These are phyloP conservation scores for Novymonas esmeraldas DNA, from an alignment of 208 protist species.

Conservation along the genomic window DNA sequence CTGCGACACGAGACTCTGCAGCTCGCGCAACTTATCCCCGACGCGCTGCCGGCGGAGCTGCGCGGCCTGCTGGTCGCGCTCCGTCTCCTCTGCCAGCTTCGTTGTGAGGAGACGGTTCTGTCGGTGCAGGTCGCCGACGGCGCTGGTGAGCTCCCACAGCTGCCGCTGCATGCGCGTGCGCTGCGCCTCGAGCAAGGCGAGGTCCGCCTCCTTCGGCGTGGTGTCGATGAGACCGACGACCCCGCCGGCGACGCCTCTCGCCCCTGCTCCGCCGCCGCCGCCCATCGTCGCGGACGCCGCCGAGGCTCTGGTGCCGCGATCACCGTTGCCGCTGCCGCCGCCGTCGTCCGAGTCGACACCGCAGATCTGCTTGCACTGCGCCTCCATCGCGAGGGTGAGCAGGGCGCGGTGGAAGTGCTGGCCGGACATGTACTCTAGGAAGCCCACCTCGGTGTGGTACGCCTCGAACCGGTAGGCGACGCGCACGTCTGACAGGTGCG, in stretches of 20 bases:
- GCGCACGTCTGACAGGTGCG: constrained; percentile 88
- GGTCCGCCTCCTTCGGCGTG: constrained; percentile 68
- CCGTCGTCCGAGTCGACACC: not conserved
- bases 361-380: constrained; percentile 41
- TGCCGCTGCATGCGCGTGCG: constrained; percentile 69
- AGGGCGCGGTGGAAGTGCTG: constrained; percentile 76
- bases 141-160: constrained; percentile 57
- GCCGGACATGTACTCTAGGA: constrained; percentile 82
- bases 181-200: constrained; percentile 61
- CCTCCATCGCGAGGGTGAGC: constrained; percentile 68
- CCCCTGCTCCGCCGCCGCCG: constrained; percentile 1
- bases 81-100: constrained; percentile 77
- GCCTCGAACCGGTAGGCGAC: constrained; percentile 91
- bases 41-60: constrained; percentile 56
- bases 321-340: not conserved
- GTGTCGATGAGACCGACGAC: constrained; percentile 66
- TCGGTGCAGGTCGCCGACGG: constrained; percentile 62
- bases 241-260: not conserved
- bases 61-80: constrained; percentile 69
- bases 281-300: constrained; percentile 6
- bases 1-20: constrained; percentile 28
- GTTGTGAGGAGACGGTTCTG: constrained; percentile 85
- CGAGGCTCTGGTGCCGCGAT: not conserved
- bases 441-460: constrained; percentile 89
- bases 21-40: constrained; percentile 35